Conservation (phyloP, 1,284 basidiomycete genomes). For the Mycena citricolor region DNA sequence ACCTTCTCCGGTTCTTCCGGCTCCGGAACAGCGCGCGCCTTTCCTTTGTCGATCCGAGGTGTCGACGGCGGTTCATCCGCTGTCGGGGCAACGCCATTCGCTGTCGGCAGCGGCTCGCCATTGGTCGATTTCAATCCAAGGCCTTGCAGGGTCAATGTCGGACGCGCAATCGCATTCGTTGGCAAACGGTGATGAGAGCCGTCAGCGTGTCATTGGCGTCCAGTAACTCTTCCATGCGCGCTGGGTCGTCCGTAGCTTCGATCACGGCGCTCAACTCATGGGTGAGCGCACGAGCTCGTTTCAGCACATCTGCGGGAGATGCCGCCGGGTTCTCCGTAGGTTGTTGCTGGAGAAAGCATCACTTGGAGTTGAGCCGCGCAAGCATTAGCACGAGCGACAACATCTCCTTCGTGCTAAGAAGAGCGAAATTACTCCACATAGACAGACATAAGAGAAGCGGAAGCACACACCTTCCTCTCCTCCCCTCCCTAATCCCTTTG, state of each 20-base stretch:
- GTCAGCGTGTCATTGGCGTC: conserved; percentile 72
- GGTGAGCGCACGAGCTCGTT: conserved; percentile 51
- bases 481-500: conserved; percentile 60
- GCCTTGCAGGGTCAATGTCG: conserved; percentile 42
- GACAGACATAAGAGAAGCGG: not conserved
- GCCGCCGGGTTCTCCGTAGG: conserved; percentile 28
- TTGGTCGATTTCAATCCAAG: conserved; percentile 41
- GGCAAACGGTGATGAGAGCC: conserved; percentile 47
- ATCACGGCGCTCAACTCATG: conserved; percentile 61
- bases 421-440: conserved; percentile 1
- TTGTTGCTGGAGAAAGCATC: conserved; percentile 35
- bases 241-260: conserved; percentile 56
- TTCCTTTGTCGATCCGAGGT: conserved; percentile 73
- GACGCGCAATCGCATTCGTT: conserved; percentile 30
- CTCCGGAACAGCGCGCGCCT: conserved; percentile 65
- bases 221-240: conserved; percentile 64
- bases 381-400: conserved; percentile 50
- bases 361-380: conserved; percentile 52
- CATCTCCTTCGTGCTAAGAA: conserved; percentile 49
- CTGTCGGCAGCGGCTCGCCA: conserved; percentile 1
- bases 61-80: conserved; percentile 49
- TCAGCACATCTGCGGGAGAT: conserved; percentile 48
- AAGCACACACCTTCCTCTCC: conserved; percentile 52
- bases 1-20: conserved; percentile 67
- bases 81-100: conserved; percentile 24